A percentile compares a stretch with the other conserved stretches of the same genome.
Evolutionary conservation across 192 early-diverging fungal genomes (phyloP).

Genomic region (Coemansia sp.): DNA sequence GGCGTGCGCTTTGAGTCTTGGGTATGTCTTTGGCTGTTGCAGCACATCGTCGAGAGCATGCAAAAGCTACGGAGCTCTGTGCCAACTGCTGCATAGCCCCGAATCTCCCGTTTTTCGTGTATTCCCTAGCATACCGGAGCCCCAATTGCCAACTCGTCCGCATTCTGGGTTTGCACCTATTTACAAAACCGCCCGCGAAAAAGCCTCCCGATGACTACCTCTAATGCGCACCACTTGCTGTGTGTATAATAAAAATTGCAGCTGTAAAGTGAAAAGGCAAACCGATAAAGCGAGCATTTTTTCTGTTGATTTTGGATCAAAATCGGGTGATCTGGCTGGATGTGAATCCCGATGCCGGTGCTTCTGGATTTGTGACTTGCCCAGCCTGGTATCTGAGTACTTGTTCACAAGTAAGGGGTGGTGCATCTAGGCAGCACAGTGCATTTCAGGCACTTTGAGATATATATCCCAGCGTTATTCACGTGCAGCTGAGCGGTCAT

Average conservation of each 20-base stretch:
- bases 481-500: not conserved
- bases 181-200: too few relatives aligned
- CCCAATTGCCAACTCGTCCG: constrained; percentile 9
- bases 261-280: too few relatives aligned
- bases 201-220: too few relatives aligned
- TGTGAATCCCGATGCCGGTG: too few relatives aligned
- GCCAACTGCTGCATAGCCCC: constrained; percentile 1
- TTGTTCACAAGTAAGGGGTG: constrained; percentile 4
- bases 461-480: not conserved
- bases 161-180: constrained; percentile 3
- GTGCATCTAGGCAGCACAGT: not conserved
- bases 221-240: too few relatives aligned
- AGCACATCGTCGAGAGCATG: not conserved
- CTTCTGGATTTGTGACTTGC: too few relatives aligned
- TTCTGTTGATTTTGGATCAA: too few relatives aligned
- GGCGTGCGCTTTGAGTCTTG: constrained; percentile 14
- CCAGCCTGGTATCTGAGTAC: not conserved
- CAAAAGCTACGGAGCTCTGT: not conserved
- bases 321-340: too few relatives aligned
- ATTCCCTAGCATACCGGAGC: constrained; percentile 3
- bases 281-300: too few relatives aligned
- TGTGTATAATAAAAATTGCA: too few relatives aligned
- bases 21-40: not conserved
- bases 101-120: not conserved
- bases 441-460: not conserved